Conservation (phyloP, 768 basidiomycete species). For the Naematelia encephala region DNA sequence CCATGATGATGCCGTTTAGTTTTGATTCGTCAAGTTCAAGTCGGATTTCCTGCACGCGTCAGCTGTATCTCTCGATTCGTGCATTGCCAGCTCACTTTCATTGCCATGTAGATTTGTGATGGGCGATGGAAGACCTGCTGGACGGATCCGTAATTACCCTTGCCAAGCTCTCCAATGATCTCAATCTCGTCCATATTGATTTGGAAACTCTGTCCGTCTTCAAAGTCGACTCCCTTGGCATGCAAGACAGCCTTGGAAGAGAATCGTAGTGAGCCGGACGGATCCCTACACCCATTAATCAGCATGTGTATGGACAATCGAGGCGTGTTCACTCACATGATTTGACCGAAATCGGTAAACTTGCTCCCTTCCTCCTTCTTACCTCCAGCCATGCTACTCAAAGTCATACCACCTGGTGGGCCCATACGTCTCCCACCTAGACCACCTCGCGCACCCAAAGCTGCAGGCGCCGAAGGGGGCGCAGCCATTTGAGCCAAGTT, state of each 20-base stretch:
- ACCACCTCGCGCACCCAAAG: constrained; percentile 42
- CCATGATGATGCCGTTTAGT: constrained; percentile 95
- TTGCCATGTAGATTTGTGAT: constrained; percentile 55
- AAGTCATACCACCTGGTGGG: constrained; percentile 54
- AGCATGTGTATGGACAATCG: neutral
- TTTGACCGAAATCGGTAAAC: constrained; percentile 88
- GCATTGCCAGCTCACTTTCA: constrained; percentile 62
- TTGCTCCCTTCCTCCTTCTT: constrained; percentile 64
- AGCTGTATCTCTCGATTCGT: neutral
- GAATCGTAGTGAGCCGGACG: constrained; percentile 92
- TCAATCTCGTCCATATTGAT: constrained; percentile 94
- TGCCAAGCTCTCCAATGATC: constrained; percentile 87
- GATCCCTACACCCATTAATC: constrained; percentile 62
- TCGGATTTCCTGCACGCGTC: constrained; percentile 76
- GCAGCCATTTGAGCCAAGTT: constrained; percentile 16
- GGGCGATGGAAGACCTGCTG: constrained; percentile 92
- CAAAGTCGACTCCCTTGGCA: constrained; percentile 82
- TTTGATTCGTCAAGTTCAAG: constrained; percentile 90
- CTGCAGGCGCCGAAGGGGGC: constrained; percentile 18
- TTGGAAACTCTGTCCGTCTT: constrained; percentile 79
- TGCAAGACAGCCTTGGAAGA: constrained; percentile 88
- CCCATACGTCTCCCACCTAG: constrained; percentile 49
- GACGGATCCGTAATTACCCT: constrained; percentile 96
- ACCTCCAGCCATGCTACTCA: constrained; percentile 63
- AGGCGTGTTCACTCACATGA: constrained; percentile 66